Evolutionary conservation across 768 basidiomycete species (phyloP), one percentile per base, ranked within the genome.

Genomic region (Rhodotorula paludigena): DNA sequence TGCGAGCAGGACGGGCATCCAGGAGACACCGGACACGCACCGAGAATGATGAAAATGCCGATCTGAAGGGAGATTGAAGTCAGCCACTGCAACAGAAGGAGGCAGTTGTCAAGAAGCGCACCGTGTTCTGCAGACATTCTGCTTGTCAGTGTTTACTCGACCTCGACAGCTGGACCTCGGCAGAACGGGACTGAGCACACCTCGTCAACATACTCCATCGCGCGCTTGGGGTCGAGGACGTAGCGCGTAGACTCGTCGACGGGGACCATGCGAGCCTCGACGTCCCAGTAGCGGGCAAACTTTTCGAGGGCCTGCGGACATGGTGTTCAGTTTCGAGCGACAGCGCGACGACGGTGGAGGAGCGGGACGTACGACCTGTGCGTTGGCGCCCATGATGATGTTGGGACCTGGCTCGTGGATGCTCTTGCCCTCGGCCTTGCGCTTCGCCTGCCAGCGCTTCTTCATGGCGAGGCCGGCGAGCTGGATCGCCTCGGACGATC

Each of bases 391-490:
- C 73, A 85, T 83, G 39, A 86, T 80, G 64, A 85, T 84, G 59
- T 71, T 68, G 8, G 86, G 85, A 18, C 86, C 85, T 9, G 86
- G 85, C 60, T 86, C 83, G 70, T 86, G 82, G 57, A 85, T 85
- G 53, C 23, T 38, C 73, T 87, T 87, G 23, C 87, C 87, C 0
- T 80, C 82, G 6, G 82, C 82, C 77, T 85, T 86, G 78, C 85
- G 84, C 76, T 81, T 83, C 8, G 74, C 84, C 74, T 88, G 87
- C 86, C 86, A 88, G 62, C 82, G 77, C 73, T 84, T 83, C 79
- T 88, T 88, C 82, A 88, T 83, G 42, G 86, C 86, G 21, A 88
- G 80, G 45, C 86, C 87, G 14, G 85, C 86, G 23, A 88, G 85
- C 76, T 86, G 85, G 75, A 87, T 87, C 8, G 87, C 86, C 77